Evolutionary conservation across 768 basidiomycete genomes (phyloP).

Genomic region (Termitomyces sp.): DNA sequence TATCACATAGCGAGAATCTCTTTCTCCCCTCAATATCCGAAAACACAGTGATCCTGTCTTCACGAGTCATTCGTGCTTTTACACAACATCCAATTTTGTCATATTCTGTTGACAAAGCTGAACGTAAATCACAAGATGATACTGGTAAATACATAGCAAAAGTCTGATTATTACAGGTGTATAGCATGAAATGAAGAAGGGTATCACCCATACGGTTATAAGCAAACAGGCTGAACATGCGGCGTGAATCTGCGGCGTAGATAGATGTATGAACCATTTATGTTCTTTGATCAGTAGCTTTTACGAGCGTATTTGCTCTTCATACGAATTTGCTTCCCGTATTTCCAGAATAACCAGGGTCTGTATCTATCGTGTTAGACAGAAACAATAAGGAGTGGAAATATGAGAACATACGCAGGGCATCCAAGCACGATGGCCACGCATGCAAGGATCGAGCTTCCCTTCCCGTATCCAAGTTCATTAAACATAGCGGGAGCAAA

Average conservation of each 20-base stretch:
- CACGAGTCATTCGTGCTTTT: not conserved
- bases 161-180: not conserved
- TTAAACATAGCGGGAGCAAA: conserved; percentile 69
- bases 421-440: conserved; percentile 55
- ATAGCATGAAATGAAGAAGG: not conserved
- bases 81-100: not conserved
- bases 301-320: conserved; percentile 38
- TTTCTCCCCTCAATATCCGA: too few relatives aligned
- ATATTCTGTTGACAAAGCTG: not conserved
- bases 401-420: conserved; percentile 38
- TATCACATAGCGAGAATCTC: too few relatives aligned
- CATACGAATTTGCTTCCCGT: conserved; percentile 38
- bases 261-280: not conserved
- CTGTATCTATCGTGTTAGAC: conserved; percentile 13
- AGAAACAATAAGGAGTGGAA: too few relatives aligned
- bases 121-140: not conserved
- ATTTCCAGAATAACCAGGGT: conserved; percentile 30
- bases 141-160: not conserved
- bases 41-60: not conserved
- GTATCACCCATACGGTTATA: not conserved
- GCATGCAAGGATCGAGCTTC: conserved; percentile 58
- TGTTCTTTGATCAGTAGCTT: not conserved
- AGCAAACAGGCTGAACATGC: not conserved
- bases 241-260: not conserved
- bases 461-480: conserved; percentile 63